Evolutionary conservation across 2,329 filamentous ascomycete species (phyloP), one percentile per base, ranked within the genome.

Genomic region (Colletotrichum nymphaeae): DNA sequence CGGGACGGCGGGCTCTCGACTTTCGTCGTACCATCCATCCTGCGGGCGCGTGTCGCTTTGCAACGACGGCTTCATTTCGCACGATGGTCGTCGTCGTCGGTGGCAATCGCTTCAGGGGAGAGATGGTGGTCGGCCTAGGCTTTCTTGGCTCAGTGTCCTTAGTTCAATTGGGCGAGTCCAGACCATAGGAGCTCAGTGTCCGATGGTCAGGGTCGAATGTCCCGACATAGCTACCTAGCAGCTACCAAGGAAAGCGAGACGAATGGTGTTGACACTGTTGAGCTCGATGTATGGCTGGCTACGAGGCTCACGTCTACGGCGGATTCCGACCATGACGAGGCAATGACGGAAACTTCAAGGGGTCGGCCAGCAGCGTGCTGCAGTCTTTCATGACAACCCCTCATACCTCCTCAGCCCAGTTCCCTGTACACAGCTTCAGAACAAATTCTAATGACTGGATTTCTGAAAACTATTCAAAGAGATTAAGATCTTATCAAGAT

Each of bases 21-120:
- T 28, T 16, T 46, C 42, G 52, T 65, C 30, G 14, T 26, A 56
- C 52, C 52, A 16, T 14, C 24, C 32, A 16, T n/a, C 32, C 24
- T 57, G 52, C 63, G 52, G 52, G 52, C 63, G 63, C 32, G 9
- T 30, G 32, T 57, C 32, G 52, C 63, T 30, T 56, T 30, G 4
- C 24, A 42, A 24, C 26, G 63, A 53, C 32, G 60, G 8, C 32
- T 28, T 53, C 52, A 30, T 22, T 46, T 63, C 24, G 60, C 46
- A 63, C 46, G n/a, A 55, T n/a, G 30, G 22, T 26, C 19, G 28
- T 35, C 52, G 60, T n/a, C 8, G 46, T n/a, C 8, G 16, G 12
- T n/a, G n/a, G 62, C n/a, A 22, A 35, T 19, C n/a, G 16, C 12
- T 3, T 26, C 7, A 4, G 28, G 30, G 8, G 26, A 24, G 7